Evolutionary conservation across 805 yeast species (phyloP).

Genomic region (Cyberlindnera saturnus): DNA sequence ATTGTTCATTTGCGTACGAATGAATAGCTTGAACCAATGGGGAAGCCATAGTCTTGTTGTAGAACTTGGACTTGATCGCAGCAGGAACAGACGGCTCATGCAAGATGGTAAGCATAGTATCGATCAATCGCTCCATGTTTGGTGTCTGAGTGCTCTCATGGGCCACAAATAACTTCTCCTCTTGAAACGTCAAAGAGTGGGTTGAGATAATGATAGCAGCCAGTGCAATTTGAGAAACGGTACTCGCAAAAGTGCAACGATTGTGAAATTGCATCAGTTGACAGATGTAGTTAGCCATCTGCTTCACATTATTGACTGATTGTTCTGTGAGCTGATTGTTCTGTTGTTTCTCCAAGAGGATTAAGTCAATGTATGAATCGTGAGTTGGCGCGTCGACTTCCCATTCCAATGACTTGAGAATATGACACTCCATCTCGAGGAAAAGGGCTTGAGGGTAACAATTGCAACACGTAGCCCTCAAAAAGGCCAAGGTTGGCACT

Average conservation of each 20-base stretch:
- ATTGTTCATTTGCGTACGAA: conserved; percentile 16
- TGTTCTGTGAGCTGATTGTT: neutral
- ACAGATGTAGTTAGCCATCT: conserved; percentile 55
- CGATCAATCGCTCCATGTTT: conserved; percentile 17
- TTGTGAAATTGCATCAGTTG: conserved; percentile 62
- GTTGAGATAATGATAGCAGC: conserved; percentile 44
- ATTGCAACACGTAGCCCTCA: conserved; percentile 51
- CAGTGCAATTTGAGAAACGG: conserved; percentile 41
- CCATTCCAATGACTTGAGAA: conserved; percentile 62
- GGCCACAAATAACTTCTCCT: conserved; percentile 4
- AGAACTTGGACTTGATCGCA: conserved; percentile 39
- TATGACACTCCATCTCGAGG: conserved; percentile 63
- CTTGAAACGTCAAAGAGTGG: conserved; percentile 34
- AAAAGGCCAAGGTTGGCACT: conserved; percentile 46
- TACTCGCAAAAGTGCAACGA: conserved; percentile 45
- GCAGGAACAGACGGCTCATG: conserved; percentile 29
- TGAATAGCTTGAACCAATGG: conserved; percentile 3
- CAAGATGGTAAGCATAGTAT: conserved; percentile 14
- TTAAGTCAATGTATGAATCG: conserved; percentile 57
- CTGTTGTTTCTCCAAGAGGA: conserved; percentile 30
- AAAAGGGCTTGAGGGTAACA: conserved; percentile 51
- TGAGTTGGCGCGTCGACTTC: conserved; percentile 53
- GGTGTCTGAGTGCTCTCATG: conserved; percentile 19
- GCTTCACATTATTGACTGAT: conserved; percentile 37
- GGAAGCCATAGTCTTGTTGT: conserved; percentile 5